Evolutionary conservation across 2,329 filamentous ascomycete genomes (phyloP), one percentile per base, ranked within the genome.

Genomic region (Calonectria multiphialidica): DNA sequence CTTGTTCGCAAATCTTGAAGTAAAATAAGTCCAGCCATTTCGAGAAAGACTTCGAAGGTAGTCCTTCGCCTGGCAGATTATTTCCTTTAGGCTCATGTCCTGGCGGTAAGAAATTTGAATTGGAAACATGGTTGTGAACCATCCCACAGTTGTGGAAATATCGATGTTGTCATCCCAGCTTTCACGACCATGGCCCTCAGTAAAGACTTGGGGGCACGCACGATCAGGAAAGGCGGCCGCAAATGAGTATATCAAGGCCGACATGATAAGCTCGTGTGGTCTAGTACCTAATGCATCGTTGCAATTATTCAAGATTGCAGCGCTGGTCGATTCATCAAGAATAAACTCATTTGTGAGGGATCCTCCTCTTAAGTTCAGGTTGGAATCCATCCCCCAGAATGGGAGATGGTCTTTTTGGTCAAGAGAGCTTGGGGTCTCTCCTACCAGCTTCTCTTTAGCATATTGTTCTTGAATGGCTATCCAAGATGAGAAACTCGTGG

Each of bases 151-250:
- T 6, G 77, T 70, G 0, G 84, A 84, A 1, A 84, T 72, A 68
- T 87, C 82, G 5, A 83, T 71, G 0, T 65, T 37, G 5, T 75
- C 49, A 35, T 79, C 76, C 76, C 78, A 81, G 2, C 80, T 67
- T 33, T 86, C 84, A 16, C 86, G 80, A 5, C 85, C 85, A 53
- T 87, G 84, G 1, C 83, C 82, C 68, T 87, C 85, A 40, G 76
- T 81, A 70, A 83, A 86, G 2, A 87, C 76, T 4, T 78, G 69
- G 0, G 84, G 85, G 0, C 76, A 25, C 0, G 72, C 6, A 1
- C 83, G 80, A 63, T 85, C 82, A 0, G 72, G 45, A 61, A 87
- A 87, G 1, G 73, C 75, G 1, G 50, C 35, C 6, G 57, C 42
- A 44, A 74, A 74, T 1, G 72, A 70, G 10, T 55, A 68, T 1